These are phyloP conservation scores for Lactuca saligna DNA, from an alignment of 129 eudicot genomes.

Conservation along the genomic window DNA sequence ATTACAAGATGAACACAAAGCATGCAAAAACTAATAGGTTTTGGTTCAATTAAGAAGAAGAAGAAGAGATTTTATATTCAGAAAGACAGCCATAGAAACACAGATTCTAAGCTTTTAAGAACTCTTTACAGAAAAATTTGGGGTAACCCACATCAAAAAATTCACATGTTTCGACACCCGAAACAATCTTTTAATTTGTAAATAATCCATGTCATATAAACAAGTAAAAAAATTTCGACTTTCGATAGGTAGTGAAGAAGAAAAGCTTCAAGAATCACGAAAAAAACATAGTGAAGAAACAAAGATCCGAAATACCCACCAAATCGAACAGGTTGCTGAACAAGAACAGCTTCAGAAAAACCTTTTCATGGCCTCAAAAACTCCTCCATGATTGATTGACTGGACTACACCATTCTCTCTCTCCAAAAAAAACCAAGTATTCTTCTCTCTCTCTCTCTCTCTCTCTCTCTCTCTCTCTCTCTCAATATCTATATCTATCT, in stretches of 20 bases:
- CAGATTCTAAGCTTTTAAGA: not conserved
- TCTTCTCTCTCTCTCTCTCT: not conserved
- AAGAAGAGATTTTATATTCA: not conserved
- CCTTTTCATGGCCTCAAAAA: conserved; percentile 29
- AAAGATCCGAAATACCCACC: conserved; percentile 44
- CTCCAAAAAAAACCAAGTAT: conserved; percentile 6
- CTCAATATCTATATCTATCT: conserved; percentile 21
- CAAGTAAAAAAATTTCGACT: not conserved
- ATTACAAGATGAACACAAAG: conserved; percentile 7
- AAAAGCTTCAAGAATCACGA: not conserved
- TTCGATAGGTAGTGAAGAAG: not conserved
- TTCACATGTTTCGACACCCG: not conserved
- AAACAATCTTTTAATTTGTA: conserved; percentile 2
- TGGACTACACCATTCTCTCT: conserved; percentile 36
- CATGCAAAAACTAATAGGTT: conserved; percentile 16
- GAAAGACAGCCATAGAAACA: not conserved
- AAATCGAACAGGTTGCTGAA: conserved; percentile 26
- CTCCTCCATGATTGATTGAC: conserved; percentile 47
- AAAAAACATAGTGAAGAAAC: conserved; percentile 3
- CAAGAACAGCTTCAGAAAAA: conserved; percentile 22
- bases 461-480: conserved; percentile 20
- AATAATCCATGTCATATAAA: not conserved
- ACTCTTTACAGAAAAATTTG: conserved; percentile 4
- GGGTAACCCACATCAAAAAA: conserved; percentile 7
- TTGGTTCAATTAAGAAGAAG: conserved; percentile 9